These are phyloP conservation scores for Coniochaeta sp. DNA, from an alignment of 2,329 filamentous ascomycete genomes.

Conservation along the genomic window DNA sequence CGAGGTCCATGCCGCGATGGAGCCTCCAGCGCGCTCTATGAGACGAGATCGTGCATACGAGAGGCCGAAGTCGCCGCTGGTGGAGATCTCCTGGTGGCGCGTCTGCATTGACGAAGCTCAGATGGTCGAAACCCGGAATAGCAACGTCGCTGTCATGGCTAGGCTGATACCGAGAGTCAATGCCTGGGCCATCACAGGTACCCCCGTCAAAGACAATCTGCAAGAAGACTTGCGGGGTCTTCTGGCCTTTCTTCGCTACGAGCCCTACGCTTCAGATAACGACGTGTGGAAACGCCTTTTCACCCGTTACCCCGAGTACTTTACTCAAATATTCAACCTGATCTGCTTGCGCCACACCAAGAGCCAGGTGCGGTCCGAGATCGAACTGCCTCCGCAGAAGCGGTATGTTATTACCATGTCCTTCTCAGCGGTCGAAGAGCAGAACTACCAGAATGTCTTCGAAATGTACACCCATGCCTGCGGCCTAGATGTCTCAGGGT, in stretches of 20 bases:
- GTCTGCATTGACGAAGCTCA: slow-evolving; percentile 75
- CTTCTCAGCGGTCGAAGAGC: slow-evolving; percentile 84
- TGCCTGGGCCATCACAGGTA: slow-evolving; percentile 89
- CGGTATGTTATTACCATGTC: slow-evolving; percentile 83
- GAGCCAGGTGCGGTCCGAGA: slow-evolving; percentile 67
- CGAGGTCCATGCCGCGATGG: slow-evolving; percentile 71
- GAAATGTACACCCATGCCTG: slow-evolving; percentile 66
- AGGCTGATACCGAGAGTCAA: slow-evolving; percentile 74
- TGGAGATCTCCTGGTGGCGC: slow-evolving; percentile 82
- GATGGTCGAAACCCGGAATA: slow-evolving; percentile 87
- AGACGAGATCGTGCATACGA: slow-evolving; percentile 61
- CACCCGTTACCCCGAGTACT: slow-evolving; percentile 51
- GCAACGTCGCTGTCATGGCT: slow-evolving; percentile 74
- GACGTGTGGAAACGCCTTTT: slow-evolving; percentile 64
- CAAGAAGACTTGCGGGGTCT: slow-evolving; percentile 67
- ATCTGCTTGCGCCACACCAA: slow-evolving; percentile 85
- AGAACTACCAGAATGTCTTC: slow-evolving; percentile 75
- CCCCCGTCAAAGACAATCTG: slow-evolving; percentile 66
- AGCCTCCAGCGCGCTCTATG: slow-evolving; percentile 61
- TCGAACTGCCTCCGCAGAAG: slow-evolving; percentile 74
- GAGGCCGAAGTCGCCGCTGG: slow-evolving; percentile 65
- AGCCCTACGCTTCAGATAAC: slow-evolving; percentile 63
- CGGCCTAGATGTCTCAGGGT: slow-evolving; percentile 57
- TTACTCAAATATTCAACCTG: slow-evolving; percentile 60
- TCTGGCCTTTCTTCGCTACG: slow-evolving; percentile 70